phyloP scores from a whole-genome alignment of 441 rosid genomes.

The Populus hybrid region DNA sequence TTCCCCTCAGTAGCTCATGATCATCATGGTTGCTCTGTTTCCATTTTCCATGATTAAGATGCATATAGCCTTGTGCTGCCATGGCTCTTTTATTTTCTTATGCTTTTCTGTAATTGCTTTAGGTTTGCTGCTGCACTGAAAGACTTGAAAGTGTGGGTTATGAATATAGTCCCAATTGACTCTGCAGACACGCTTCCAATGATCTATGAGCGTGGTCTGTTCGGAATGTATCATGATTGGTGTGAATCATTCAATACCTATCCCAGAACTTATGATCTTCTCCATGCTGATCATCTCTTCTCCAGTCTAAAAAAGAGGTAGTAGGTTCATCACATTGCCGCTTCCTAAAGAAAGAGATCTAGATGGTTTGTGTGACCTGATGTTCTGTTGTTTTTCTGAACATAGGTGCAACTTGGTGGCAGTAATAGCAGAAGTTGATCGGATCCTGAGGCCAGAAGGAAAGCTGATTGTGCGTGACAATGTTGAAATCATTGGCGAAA shows the following conservation, averaged over 20 bases:
- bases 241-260: constrained; percentile 92
- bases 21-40: not conserved
- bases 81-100: constrained; percentile 12
- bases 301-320: constrained; percentile 72
- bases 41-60: not conserved
- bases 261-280: constrained; percentile 91
- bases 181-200: constrained; percentile 88
- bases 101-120: constrained; percentile 25
- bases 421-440: constrained; percentile 75
- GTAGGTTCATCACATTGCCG: constrained; percentile 22
- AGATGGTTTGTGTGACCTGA: not conserved
- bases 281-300: constrained; percentile 95
- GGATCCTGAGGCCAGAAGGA: constrained; percentile 85
- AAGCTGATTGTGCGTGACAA: constrained; percentile 69
- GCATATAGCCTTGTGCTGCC: not conserved
- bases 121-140: constrained; percentile 90
- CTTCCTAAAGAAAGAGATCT: not conserved
- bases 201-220: constrained; percentile 86
- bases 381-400: not conserved
- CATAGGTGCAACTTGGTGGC: constrained; percentile 67
- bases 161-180: constrained; percentile 84
- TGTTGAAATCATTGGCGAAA: constrained; percentile 45
- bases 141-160: constrained; percentile 83
- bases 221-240: constrained; percentile 96
- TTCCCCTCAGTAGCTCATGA: not conserved